These are phyloP conservation scores for Incumbomyces delicatus DNA, from an alignment of 2,329 filamentous ascomycete genomes.

Conservation along the genomic window DNA sequence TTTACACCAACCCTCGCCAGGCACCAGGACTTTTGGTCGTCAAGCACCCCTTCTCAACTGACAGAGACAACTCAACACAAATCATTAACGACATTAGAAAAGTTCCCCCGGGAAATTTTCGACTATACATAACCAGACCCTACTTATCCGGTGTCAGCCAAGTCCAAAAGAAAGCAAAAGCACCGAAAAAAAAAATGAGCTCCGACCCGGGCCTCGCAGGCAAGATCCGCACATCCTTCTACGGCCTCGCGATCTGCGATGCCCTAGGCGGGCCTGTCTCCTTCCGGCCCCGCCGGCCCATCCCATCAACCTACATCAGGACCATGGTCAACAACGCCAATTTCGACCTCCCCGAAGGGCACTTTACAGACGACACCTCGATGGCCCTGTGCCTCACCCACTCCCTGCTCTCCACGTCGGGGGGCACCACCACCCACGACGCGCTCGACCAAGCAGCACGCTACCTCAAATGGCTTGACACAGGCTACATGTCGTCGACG, in stretches of 20 bases:
- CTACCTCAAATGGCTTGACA: slow-evolving; percentile 29
- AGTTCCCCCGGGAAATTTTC: too few relatives aligned
- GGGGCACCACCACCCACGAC: slow-evolving; percentile 13
- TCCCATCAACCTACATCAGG: slow-evolving; percentile 20
- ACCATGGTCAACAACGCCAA: slow-evolving; percentile 25
- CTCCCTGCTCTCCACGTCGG: slow-evolving; percentile 26
- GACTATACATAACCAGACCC: too few relatives aligned
- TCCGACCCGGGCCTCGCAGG: slow-evolving; percentile 2
- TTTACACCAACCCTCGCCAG: too few relatives aligned
- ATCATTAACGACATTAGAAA: too few relatives aligned
- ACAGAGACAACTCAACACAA: too few relatives aligned
- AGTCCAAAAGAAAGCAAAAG: too few relatives aligned
- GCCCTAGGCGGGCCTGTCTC: slow-evolving; percentile 36
- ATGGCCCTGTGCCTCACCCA: slow-evolving; percentile 35
- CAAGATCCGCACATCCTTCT: slow-evolving; percentile 28
- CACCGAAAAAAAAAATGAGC: too few relatives aligned
- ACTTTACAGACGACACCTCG: slow-evolving; percentile 36
- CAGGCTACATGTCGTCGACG: slow-evolving; percentile 30
- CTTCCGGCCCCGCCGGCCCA: slow-evolving; percentile 26
- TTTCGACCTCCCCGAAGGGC: slow-evolving; percentile 30
- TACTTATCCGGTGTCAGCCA: too few relatives aligned
- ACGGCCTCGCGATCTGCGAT: slow-evolving; percentile 33
- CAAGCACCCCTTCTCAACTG: too few relatives aligned
- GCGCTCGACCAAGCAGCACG: slow-evolving; percentile 27
- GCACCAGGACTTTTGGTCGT: too few relatives aligned